Base-by-base conservation (phyloP, 495 filamentous ascomycete species). In the Hypoxylon intermedium region DNA sequence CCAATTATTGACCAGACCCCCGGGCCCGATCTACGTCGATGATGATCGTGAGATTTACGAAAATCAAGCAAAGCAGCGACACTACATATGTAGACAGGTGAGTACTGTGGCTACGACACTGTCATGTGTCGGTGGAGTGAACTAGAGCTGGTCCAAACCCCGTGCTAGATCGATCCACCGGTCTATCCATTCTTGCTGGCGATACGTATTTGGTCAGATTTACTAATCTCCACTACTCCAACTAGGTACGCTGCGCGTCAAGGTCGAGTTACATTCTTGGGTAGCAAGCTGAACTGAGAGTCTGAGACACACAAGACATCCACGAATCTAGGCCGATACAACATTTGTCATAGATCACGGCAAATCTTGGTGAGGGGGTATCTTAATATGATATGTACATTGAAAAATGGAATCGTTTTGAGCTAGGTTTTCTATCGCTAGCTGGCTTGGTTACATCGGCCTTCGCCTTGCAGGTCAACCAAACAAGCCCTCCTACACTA, bases 391-490 rank as follows among this genome's bases (percentile, higher is more conserved):
- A 38, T 36, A 43, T 43, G 34, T 43, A 43, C 38, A 53, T 55
- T 42, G 23, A 16, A 11, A 28, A 6, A 34, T 19, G 21, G 18
- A 48, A 49, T 49, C 6, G 19, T 20, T 24, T 5, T 43, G 48
- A 38, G 16, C 18, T 49, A 2, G 11, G 28, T 33, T 6, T 13
- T 43, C n/a, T 34, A 58, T n/a, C 38, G 26, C 21, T 21, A 20
- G 26, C 18, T 12, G 12, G 54, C 12, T 30, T 30, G 19, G 55
- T 58, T 58, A 58, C 55, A 56, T 56, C 46, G 52, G 41, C 21
- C 46, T 26, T 38, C 46, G 41, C 21, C 46, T 26, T 38, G 40
- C 52, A 47, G 31, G 26, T 16, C 12, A 18, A 52, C 36, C 26
- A 43, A 34, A 44, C 11, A 46, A 52, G 18, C 5, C 3, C 26